Evolutionary conservation across 2,329 filamentous ascomycete genomes (phyloP).

Genomic region (Cladosporium oxysporum): DNA sequence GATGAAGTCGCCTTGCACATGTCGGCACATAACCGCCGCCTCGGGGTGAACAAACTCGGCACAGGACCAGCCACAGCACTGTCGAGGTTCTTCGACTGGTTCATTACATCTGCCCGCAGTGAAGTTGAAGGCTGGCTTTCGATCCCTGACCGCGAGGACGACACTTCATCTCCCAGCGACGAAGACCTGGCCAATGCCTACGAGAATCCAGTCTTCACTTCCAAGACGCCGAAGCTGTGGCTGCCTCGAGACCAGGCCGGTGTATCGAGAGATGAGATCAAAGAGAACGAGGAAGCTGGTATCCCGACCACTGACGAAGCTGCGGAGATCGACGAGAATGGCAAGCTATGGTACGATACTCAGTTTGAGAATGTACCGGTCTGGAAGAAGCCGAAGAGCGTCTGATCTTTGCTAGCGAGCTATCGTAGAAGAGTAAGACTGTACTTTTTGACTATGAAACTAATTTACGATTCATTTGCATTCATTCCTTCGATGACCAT

Average conservation of each 20-base stretch:
- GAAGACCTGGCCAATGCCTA: constrained; percentile 43
- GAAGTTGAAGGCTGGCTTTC: constrained; percentile 29
- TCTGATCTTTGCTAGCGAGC: neutral
- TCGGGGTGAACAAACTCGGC: constrained; percentile 27
- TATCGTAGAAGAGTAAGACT: neutral
- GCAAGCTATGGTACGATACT: constrained; percentile 47
- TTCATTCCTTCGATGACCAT: neutral
- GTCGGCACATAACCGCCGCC: constrained; percentile 34
- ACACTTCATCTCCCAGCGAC: constrained; percentile 23
- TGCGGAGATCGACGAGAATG: constrained; percentile 48
- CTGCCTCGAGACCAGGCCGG: constrained; percentile 48
- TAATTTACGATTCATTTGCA: neutral
- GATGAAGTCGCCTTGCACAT: constrained; percentile 35
- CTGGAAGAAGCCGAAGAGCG: constrained; percentile 34
- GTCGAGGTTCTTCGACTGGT: constrained; percentile 35
- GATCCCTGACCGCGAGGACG: constrained; percentile 24
- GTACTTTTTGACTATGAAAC: neutral
- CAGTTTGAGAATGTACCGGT: constrained; percentile 47
- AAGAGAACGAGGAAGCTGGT: constrained; percentile 41
- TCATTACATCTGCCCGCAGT: constrained; percentile 30
- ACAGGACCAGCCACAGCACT: constrained; percentile 27
- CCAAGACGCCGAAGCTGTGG: constrained; percentile 48
- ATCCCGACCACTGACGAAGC: constrained; percentile 49
- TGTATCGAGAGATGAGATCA: constrained; percentile 45
- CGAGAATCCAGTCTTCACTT: constrained; percentile 47